phyloP scores from a whole-genome alignment of 768 basidiomycete genomes.

The Pholiota microspora region DNA sequence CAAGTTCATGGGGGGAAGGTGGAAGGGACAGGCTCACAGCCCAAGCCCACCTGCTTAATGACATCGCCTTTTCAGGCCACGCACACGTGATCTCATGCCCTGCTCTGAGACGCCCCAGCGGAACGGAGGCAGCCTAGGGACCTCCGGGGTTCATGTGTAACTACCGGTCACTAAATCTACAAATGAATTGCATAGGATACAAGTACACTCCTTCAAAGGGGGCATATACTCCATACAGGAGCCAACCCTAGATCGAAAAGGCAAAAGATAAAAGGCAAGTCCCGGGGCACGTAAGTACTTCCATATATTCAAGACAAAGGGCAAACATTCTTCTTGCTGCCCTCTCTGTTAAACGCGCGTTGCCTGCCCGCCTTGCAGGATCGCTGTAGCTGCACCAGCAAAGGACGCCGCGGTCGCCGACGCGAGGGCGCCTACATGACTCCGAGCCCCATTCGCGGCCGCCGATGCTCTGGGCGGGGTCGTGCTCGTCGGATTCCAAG shows the following conservation, averaged over 20 bases:
- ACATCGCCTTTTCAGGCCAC: conserved; percentile 6
- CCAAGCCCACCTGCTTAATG: conserved; percentile 5
- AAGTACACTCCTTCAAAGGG: not conserved
- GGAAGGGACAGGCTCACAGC: conserved; percentile 1
- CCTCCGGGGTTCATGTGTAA: not conserved
- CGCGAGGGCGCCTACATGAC: not conserved
- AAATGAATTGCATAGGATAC: not conserved
- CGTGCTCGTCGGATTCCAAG: conserved; percentile 66
- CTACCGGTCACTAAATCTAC: not conserved
- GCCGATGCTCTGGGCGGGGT: conserved; percentile 26
- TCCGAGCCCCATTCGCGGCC: conserved; percentile 7
- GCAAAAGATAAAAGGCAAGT: not conserved
- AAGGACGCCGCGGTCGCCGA: conserved; percentile 15
- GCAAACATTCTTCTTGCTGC: not conserved
- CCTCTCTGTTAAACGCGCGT: conserved; percentile 3
- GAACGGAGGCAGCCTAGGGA: not conserved
- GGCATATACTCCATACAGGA: conserved; percentile 5
- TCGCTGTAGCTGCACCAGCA: conserved; percentile 16
- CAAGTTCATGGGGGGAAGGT: conserved; percentile 73
- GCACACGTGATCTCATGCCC: conserved; percentile 3
- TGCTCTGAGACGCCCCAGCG: not conserved
- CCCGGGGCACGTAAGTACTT: not conserved
- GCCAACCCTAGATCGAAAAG: conserved; percentile 12
- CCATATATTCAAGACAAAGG: conserved; percentile 4
- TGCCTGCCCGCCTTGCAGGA: conserved; percentile 17